phyloP scores from a whole-genome alignment of 208 protist species.

The Borovskyia barvae region DNA sequence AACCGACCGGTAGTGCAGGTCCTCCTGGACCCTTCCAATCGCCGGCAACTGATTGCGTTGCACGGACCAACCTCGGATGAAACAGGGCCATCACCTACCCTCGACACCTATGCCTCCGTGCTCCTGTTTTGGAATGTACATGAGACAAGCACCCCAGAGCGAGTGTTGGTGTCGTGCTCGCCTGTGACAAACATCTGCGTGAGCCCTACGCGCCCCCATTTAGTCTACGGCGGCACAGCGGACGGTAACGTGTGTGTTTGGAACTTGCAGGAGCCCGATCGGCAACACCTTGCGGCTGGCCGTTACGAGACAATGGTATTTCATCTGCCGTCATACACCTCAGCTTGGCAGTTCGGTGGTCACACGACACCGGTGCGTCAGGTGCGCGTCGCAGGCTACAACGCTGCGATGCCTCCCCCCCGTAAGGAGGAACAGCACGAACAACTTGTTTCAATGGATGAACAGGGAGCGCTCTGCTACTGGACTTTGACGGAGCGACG shows the following conservation, averaged over 20 bases:
- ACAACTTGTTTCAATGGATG: constrained; percentile 74
- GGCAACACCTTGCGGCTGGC: constrained; percentile 57
- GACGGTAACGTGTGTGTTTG: constrained; percentile 74
- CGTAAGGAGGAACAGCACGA: constrained; percentile 57
- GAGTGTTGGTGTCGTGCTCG: constrained; percentile 53
- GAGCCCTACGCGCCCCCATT: constrained; percentile 55
- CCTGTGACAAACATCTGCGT: constrained; percentile 51
- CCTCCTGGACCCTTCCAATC: constrained; percentile 39
- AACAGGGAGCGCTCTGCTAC: constrained; percentile 44
- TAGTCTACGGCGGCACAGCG: constrained; percentile 70
- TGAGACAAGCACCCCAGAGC: constrained; percentile 56
- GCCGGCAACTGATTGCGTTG: constrained; percentile 46
- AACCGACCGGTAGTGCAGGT: constrained; percentile 57
- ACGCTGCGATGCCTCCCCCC: constrained; percentile 17
- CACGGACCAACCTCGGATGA: constrained; percentile 34
- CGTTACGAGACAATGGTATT: constrained; percentile 38
- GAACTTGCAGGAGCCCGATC: constrained; percentile 76
- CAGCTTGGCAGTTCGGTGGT: constrained; percentile 68
- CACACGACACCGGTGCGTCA: constrained; percentile 53
- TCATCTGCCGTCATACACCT: constrained; percentile 71
- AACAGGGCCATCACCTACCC: constrained; percentile 31
- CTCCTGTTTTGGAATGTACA: constrained; percentile 78
- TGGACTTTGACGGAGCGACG: constrained; percentile 69
- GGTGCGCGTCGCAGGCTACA: constrained; percentile 67
- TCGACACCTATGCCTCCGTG: constrained; percentile 66